These are phyloP conservation scores for Eragrostis nindensis DNA, from an alignment of 176 grass and related monocot species.

Conservation along the genomic window DNA sequence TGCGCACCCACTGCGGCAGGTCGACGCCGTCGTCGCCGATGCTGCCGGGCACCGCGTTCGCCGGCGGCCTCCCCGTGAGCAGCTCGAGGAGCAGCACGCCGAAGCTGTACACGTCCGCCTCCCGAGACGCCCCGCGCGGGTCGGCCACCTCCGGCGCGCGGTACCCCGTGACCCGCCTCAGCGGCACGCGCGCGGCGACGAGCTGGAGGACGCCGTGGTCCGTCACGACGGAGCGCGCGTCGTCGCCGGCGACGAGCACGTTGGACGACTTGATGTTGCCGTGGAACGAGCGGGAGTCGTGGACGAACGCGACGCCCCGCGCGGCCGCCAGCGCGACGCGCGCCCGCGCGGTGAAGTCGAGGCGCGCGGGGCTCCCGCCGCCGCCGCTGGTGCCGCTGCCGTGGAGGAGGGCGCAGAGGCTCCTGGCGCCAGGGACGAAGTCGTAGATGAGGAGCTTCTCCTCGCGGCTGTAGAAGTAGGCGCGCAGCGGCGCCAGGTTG, in stretches of 20 bases:
- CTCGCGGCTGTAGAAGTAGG: conserved; percentile 80
- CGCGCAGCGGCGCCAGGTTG: conserved; percentile 58
- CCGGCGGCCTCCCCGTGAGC: conserved; percentile 63
- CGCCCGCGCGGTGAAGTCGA: conserved; percentile 56
- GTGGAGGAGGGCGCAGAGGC: conserved; percentile 74
- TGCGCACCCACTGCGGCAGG: conserved; percentile 76
- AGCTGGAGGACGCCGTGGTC: conserved; percentile 68
- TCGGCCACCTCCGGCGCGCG: conserved; percentile 64
- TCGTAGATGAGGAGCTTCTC: conserved; percentile 92
- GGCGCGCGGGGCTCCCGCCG: conserved; percentile 32
- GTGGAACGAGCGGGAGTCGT: conserved; percentile 56
- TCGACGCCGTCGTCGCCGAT: conserved; percentile 53
- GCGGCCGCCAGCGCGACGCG: conserved; percentile 64
- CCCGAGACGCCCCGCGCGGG: conserved; percentile 44
- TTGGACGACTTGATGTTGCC: conserved; percentile 95
- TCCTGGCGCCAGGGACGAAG: conserved; percentile 46
- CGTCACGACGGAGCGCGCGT: conserved; percentile 46
- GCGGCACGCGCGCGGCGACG: conserved; percentile 23
- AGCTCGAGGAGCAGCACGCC: conserved; percentile 78
- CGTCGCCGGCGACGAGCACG: conserved; percentile 46
- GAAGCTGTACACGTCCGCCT: conserved; percentile 81
- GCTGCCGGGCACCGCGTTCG: conserved; percentile 40
- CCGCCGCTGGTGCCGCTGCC: conserved; percentile 30
- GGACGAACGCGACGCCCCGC: conserved; percentile 71
- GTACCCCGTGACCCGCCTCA: conserved; percentile 55